Base-by-base conservation (phyloP, 78 protist species). In the Polysphondylium violaceum region DNA sequence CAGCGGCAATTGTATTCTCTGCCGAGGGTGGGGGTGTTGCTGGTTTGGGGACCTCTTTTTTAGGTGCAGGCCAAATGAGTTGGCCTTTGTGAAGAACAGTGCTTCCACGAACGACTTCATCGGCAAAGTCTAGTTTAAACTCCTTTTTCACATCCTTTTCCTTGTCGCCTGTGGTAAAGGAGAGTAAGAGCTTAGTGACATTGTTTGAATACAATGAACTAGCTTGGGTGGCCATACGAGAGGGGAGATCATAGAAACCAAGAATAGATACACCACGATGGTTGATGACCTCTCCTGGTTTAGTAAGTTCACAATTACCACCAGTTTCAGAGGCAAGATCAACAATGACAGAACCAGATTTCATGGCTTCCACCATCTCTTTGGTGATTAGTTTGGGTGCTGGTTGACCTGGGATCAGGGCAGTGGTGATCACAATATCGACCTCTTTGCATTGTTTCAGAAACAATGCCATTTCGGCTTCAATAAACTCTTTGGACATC, bases 361-460 rank as follows among this genome's bases (percentile, higher is more conserved):
- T 64, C 97, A 95, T 93, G 3, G 64, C 23, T 25, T 71, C 88
- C 0, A 95, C 94, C 97, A 96, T 95, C 5, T 81, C 93, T 47
- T 85, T 79, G 60, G 76, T 71, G 72, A 98, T 93, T 50, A 98
- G 85, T n/a, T 36, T 77, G 11, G 99, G 99, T 0, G 99, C 98
- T 35, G 59, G 63, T 75, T 67, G 63, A 76, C 97, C 98, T 25
- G 99, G 99, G 60, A 99, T 98, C 27, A 93, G 56, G 8, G 99
- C 99, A 0, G 99, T 99, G 19, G 99, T 98, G 93, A 99, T 97
- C 61, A 99, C 95, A 65, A 99, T 97, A 73, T 99, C 99, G 16
- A 97, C 97, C 33, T 97, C 98, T 50, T 90, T 79, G 38, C 95
- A 81, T 79, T 97, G 98, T 73, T 88, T 50, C 19, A 33, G 41